These are phyloP conservation scores for Periconia sp. DNA, from an alignment of 2,329 filamentous ascomycete genomes.

Conservation along the genomic window DNA sequence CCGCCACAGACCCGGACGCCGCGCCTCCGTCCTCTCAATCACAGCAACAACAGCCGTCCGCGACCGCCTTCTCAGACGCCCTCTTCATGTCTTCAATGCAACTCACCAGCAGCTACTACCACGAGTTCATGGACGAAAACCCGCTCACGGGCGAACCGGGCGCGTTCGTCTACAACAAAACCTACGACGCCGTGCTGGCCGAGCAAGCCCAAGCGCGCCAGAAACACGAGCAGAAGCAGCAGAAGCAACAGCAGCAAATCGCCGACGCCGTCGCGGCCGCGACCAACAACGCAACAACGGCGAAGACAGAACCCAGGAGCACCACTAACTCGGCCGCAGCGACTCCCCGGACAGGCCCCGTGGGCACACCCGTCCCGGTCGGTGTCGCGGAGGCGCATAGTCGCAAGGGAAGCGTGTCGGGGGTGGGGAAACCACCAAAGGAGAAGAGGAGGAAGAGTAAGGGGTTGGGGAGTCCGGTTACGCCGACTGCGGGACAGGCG, in stretches of 20 bases:
- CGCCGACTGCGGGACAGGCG: slow-evolving; percentile 15
- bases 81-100: slow-evolving; percentile 50
- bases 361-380: slow-evolving; percentile 8
- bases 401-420: slow-evolving; percentile 28
- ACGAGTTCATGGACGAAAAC: slow-evolving; percentile 67
- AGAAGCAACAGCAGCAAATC: slow-evolving; percentile 12
- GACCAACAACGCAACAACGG: neutral
- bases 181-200: slow-evolving; percentile 46
- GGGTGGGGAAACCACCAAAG: slow-evolving; percentile 25
- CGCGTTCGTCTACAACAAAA: slow-evolving; percentile 58
- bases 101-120: slow-evolving; percentile 56
- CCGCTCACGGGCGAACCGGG: slow-evolving; percentile 65
- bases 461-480: slow-evolving; percentile 36
- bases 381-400: slow-evolving; percentile 13
- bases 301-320: slow-evolving; percentile 26
- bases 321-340: slow-evolving; percentile 29
- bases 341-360: slow-evolving; percentile 28
- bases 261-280: slow-evolving; percentile 1
- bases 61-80: slow-evolving; percentile 33
- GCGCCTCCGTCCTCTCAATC: slow-evolving; percentile 16
- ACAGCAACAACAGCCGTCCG: slow-evolving; percentile 16
- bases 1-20: slow-evolving; percentile 26
- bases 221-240: slow-evolving; percentile 4
- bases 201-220: slow-evolving; percentile 39
- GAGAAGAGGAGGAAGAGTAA: slow-evolving; percentile 43